phyloP scores from a whole-genome alignment of 1,284 basidiomycete genomes.

The Pholiota adiposa region DNA sequence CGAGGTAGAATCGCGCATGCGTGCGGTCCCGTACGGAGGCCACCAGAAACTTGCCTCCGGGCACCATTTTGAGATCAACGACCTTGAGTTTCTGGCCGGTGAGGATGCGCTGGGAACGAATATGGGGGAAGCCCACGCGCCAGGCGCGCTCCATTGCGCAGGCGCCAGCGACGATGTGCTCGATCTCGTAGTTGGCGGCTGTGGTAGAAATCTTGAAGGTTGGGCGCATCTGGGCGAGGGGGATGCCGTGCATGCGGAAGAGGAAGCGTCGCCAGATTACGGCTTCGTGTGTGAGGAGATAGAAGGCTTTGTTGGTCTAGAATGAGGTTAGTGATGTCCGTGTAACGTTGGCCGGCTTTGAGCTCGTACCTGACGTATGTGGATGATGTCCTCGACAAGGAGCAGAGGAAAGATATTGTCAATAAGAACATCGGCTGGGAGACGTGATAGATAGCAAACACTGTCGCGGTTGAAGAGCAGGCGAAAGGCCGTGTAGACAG shows the following conservation, averaged over 20 bases:
- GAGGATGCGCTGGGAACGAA: constrained; percentile 39
- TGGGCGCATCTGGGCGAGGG: constrained; percentile 68
- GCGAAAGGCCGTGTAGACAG: not conserved
- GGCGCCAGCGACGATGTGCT: constrained; percentile 64
- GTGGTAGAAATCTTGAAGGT: constrained; percentile 50
- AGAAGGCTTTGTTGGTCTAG: constrained; percentile 60
- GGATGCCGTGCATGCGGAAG: constrained; percentile 47
- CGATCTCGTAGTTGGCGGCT: constrained; percentile 62
- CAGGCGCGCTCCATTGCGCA: constrained; percentile 65
- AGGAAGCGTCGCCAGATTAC: constrained; percentile 73
- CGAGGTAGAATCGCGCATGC: constrained; percentile 50
- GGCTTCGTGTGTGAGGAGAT: constrained; percentile 65
- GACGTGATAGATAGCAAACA: not conserved
- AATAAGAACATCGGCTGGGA: constrained; percentile 9
- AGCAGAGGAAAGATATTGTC: constrained; percentile 14
- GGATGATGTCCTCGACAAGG: constrained; percentile 10
- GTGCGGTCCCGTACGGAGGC: constrained; percentile 56
- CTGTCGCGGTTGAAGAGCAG: not conserved
- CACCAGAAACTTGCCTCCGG: constrained; percentile 72
- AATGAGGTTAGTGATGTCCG: not conserved
- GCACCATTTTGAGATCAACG: constrained; percentile 62
- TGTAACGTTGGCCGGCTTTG: too few relatives aligned
- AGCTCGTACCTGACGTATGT: too few relatives aligned
- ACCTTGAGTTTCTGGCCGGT: constrained; percentile 46
- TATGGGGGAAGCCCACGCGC: constrained; percentile 43